phyloP scores from a whole-genome alignment of 257 asterid genomes.

The Fraxinus americana region DNA sequence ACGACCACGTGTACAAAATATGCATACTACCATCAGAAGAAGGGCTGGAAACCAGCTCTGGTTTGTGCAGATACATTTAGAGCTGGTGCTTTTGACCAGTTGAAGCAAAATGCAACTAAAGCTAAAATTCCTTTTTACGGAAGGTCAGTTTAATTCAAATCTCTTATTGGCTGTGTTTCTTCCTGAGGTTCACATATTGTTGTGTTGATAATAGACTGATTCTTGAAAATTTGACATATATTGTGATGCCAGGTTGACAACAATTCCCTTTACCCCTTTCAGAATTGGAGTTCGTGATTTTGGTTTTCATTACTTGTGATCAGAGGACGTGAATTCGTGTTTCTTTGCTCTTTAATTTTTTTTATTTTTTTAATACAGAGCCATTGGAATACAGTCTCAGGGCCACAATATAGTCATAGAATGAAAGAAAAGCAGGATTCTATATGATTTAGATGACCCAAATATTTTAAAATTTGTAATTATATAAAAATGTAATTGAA shows the following conservation, averaged over 20 bases:
- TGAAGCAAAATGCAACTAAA: conserved; percentile 95
- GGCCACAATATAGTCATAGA: not conserved
- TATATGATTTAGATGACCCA: not conserved
- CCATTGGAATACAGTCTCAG: not conserved
- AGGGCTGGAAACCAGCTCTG: conserved; percentile 91
- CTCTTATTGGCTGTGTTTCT: conserved; percentile 5
- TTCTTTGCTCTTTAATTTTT: not conserved
- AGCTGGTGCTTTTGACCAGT: conserved; percentile 97
- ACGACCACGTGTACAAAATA: conserved; percentile 91
- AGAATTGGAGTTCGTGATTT: not conserved
- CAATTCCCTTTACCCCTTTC: not conserved
- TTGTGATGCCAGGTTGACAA: not conserved
- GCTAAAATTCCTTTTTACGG: conserved; percentile 96
- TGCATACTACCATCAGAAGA: conserved; percentile 87
- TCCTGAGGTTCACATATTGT: conserved; percentile 3
- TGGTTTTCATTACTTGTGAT: conserved; percentile 5
- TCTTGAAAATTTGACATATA: not conserved
- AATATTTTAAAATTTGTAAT: too few relatives aligned
- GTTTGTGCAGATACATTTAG: conserved; percentile 94
- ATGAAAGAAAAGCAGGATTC: not conserved
- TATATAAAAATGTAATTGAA: too few relatives aligned
- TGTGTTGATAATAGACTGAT: not conserved
- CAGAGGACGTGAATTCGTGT: not conserved
- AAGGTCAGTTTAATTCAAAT: conserved; percentile 44
- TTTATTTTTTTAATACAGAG: not conserved